Base-by-base conservation (phyloP, 768 basidiomycete genomes). In the Suillus spraguei region DNA sequence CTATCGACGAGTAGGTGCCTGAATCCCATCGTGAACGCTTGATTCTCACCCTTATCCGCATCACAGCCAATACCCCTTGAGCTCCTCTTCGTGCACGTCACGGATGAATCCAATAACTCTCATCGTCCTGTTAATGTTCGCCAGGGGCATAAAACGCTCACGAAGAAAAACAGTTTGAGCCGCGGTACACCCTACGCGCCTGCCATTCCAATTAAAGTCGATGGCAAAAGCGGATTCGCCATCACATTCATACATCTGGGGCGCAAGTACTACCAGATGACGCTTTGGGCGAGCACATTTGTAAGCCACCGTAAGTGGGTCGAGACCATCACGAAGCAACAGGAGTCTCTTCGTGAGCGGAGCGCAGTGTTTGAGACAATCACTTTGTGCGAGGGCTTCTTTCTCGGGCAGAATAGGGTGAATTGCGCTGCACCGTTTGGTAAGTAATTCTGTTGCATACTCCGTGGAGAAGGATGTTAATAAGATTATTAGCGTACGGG, bases 191-290 rank as follows among this genome's bases (percentile, higher is more conserved):
- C 81, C 49, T 69, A 82, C 70, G 78, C 81, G 5, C 81, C 80
- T 22, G 80, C 83, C 17, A 77, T 87, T 22, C 77, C 84, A 3
- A 77, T 87, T 60, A 80, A 82, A 13, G 72, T 85, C 55, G 84
- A 83, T 67, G 85, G 84, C 46, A 98, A 95, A 75, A 90, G 91
- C 50, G 94, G 94, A 61, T 92, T 91, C 75, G 89, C 92, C 70
- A 89, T 99, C 69, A 97, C 94, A 52, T 96, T 99, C 77, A 86
- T 92, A 64, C 93, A 97, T 74, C 87, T 99, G 33, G 97, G 97
- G 14, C 86, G 94, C 68, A 94, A 95, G 75, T 92, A 88, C 65
- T 99, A 99, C 74, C 88, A 90, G 66, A 83, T 98, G 69, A 91
- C 94, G 65, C 80, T 99, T 13, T 98, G 94, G 94, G 93, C 94